These are phyloP conservation scores for Boechera divaricarpa DNA, from an alignment of 345 rosid species.

Conservation along the genomic window DNA sequence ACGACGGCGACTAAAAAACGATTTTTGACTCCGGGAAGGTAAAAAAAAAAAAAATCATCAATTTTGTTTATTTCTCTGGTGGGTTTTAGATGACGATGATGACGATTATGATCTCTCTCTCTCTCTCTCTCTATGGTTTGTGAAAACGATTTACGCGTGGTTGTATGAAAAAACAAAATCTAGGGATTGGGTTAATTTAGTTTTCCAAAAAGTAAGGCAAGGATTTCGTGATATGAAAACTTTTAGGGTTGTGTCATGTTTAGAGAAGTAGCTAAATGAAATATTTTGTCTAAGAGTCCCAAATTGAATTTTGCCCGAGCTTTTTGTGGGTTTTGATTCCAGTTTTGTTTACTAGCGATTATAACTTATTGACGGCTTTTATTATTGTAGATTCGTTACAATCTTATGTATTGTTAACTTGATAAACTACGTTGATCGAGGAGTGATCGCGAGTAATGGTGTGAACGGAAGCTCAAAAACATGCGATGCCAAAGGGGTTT, in stretches of 20 bases:
- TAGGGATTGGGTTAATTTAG: not conserved
- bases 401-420: slow-evolving; percentile 82
- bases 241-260: slow-evolving; percentile 16
- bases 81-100: not conserved
- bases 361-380: slow-evolving; percentile 14
- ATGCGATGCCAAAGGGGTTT: slow-evolving; percentile 66
- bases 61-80: not conserved
- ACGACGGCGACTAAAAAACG: slow-evolving; percentile 10
- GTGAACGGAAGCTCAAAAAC: slow-evolving; percentile 74
- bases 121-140: not conserved
- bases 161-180: not conserved
- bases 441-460: slow-evolving; percentile 94
- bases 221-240: slow-evolving; percentile 15
- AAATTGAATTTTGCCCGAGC: not conserved
- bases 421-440: slow-evolving; percentile 92
- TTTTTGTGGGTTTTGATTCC: not conserved
- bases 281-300: not conserved
- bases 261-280: slow-evolving; percentile 2
- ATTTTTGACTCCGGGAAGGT: slow-evolving; percentile 62
- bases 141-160: slow-evolving; percentile 16
- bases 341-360: not conserved
- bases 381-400: slow-evolving; percentile 63
- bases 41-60: not conserved
- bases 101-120: not conserved
- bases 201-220: slow-evolving; percentile 10